phyloP scores from a whole-genome alignment of 192 early-diverging fungal species.

The Phlyctochytrium planicorne region DNA sequence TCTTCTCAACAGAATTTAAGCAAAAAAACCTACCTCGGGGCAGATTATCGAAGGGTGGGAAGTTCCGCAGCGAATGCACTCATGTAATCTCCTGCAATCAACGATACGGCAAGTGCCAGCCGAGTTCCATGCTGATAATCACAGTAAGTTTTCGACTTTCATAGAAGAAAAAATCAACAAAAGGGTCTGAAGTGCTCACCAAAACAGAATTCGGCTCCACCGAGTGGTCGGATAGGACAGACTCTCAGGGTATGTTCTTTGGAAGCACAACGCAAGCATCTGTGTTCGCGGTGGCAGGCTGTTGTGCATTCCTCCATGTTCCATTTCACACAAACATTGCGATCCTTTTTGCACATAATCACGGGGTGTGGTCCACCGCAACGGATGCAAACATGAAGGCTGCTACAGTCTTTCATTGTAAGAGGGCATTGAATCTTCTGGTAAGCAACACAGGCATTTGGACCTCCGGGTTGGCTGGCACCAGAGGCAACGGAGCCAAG shows the following conservation, averaged over 20 bases:
- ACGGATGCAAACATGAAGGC: constrained; percentile 25
- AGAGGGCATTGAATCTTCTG: constrained; percentile 23
- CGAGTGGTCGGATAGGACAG: constrained; percentile 30
- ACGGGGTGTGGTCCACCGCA: constrained; percentile 26
- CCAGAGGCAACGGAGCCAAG: neutral
- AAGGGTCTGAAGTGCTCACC: no score
- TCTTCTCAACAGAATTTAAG: no score
- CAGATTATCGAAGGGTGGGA: constrained; percentile 32
- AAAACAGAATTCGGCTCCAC: constrained; percentile 34
- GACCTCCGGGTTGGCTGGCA: neutral
- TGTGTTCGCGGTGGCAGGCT: constrained; percentile 30
- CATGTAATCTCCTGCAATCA: constrained; percentile 31
- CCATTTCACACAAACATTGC: constrained; percentile 38
- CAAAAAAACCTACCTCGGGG: constrained; percentile 18
- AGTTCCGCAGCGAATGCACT: constrained; percentile 32
- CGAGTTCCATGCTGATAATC: constrained; percentile 31
- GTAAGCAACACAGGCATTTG: constrained; percentile 13
- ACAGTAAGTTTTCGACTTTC: no score
- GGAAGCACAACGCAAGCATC: constrained; percentile 32
- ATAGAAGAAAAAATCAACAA: neutral
- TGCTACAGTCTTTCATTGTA: constrained; percentile 12
- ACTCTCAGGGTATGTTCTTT: constrained; percentile 30
- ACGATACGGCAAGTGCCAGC: constrained; percentile 30
- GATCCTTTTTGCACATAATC: constrained; percentile 37
- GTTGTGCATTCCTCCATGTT: constrained; percentile 36